Base-by-base conservation (phyloP, 805 yeast genomes). In the Yamadazyma endophytica region DNA sequence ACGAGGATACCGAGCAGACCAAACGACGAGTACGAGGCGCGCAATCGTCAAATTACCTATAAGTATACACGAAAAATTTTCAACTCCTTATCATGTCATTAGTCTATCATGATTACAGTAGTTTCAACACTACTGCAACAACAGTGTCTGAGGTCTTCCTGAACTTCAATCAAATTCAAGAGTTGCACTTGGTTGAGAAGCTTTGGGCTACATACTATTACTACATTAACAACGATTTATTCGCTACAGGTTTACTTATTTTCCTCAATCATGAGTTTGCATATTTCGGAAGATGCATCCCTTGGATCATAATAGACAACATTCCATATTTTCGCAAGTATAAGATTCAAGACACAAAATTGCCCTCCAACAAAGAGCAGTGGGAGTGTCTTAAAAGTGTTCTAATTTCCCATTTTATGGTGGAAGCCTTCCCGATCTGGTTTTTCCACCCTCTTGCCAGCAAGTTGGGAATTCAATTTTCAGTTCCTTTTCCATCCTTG, bases 341-440 rank as follows among this genome's bases (percentile, higher is more conserved):
- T 64, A 75, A 74, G 49, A 70, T 75, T 35, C 81, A 75, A 47
- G 75, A 71, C 6, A 53, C 63, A 13, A 70, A 73, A 40, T 47
- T 73, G 15, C 79, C 79, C 6, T 58, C 73, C 3, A 67, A 66
- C 37, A 63, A 67, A 43, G 81, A 75, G 48, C 81, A 75, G 47
- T 75, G 79, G 79, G 81, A 75, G 46, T 75, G 79, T 46, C 50
- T 74, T 35, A 75, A 74, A 47, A 58, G 76, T n/a, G 79, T 75
- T 13, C 54, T 75, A 28, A 71, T 64, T 35, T 71, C 75, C 11
- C 81, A 75, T 43, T 70, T 75, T 40, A 43, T 75, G 41, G 79
- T 75, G 18, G 81, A 75, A 50, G 79, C 74, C 1, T 60, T 75
- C 33, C 81, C 81, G 26, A 75, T 75, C 37, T 75, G 81, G 81